These are phyloP conservation scores for Fusarium guadeloupense DNA, from an alignment of 2,329 filamentous ascomycete species.

Conservation along the genomic window DNA sequence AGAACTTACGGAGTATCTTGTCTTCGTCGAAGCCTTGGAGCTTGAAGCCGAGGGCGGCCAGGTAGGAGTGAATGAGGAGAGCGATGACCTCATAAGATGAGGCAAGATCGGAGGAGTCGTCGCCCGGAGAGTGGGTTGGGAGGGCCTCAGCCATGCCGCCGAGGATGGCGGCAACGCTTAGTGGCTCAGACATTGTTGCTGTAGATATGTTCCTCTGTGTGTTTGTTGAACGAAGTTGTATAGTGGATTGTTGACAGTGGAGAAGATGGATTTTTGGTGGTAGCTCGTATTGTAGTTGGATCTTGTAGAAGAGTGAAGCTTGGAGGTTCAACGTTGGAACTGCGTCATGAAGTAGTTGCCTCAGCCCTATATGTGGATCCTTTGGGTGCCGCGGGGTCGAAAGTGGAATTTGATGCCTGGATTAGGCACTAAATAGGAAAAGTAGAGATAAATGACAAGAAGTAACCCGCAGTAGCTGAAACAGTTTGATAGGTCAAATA, in stretches of 20 bases:
- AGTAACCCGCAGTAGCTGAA: too few relatives aligned
- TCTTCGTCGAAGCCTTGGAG: conserved; percentile 88
- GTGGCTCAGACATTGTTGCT: conserved; percentile 40
- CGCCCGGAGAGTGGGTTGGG: conserved; percentile 61
- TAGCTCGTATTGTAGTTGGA: conserved; percentile 1
- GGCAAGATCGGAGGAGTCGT: conserved; percentile 70
- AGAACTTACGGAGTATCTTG: conserved; percentile 69
- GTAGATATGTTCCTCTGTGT: neutral
- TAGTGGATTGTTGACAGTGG: neutral
- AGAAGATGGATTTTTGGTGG: conserved; percentile 1
- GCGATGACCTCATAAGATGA: conserved; percentile 84
- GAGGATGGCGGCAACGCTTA: conserved; percentile 54
- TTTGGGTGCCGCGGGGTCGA: conserved; percentile 22
- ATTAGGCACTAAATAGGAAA: neutral
- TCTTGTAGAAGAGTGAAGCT: neutral
- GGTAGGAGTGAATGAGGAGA: conserved; percentile 83
- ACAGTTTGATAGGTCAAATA: too few relatives aligned
- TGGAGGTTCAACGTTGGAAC: neutral
- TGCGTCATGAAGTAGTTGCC: conserved; percentile 43
- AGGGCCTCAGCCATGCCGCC: conserved; percentile 68
- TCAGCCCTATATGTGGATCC: conserved; percentile 46
- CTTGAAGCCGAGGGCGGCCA: conserved; percentile 81
- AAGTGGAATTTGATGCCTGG: neutral
- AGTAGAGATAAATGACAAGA: too few relatives aligned
- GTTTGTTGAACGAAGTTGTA: neutral